A percentile compares a stretch with the other conserved stretches of the same genome.
These are phyloP conservation scores for Lactifluus hygrophoroides DNA, from an alignment of 768 basidiomycete genomes.

Conservation along the genomic window DNA sequence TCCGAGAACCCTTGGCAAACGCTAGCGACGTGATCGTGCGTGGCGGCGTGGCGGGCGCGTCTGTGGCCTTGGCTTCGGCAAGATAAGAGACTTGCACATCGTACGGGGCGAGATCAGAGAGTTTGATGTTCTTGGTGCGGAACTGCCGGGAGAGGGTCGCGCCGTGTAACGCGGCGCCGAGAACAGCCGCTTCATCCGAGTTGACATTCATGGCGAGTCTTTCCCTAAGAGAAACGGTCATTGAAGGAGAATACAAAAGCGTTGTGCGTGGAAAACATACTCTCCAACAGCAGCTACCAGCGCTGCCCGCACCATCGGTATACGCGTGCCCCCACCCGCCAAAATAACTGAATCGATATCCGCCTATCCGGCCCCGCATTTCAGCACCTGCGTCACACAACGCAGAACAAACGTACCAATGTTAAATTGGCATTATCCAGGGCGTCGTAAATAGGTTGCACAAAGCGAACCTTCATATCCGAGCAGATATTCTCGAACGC, in stretches of 20 bases:
- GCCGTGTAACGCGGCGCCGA: constrained; percentile 89
- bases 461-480: constrained; percentile 55
- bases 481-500: constrained; percentile 70
- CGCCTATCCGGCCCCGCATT: constrained; percentile 36
- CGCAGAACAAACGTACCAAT: constrained; percentile 37
- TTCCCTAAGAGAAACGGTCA: constrained; percentile 33
- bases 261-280: constrained; percentile 30
- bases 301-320: constrained; percentile 85
- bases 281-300: constrained; percentile 72
- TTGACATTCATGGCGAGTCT: constrained; percentile 94
- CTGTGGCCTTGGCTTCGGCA: constrained; percentile 45
- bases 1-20: constrained; percentile 71
- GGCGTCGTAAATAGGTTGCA: constrained; percentile 68
- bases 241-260: not conserved
- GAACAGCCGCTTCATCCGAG: constrained; percentile 91
- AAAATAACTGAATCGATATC: constrained; percentile 85
- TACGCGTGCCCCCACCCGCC: constrained; percentile 84
- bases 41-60: constrained; percentile 32
- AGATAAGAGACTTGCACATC: constrained; percentile 77
- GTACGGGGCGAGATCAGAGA: constrained; percentile 62
- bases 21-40: constrained; percentile 68
- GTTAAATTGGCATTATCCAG: constrained; percentile 56
- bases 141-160: constrained; percentile 84
- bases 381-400: not conserved
- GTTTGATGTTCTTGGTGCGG: constrained; percentile 89